These are phyloP conservation scores for Cicer bijugum DNA, from an alignment of 306 rosid species.

Conservation along the genomic window DNA sequence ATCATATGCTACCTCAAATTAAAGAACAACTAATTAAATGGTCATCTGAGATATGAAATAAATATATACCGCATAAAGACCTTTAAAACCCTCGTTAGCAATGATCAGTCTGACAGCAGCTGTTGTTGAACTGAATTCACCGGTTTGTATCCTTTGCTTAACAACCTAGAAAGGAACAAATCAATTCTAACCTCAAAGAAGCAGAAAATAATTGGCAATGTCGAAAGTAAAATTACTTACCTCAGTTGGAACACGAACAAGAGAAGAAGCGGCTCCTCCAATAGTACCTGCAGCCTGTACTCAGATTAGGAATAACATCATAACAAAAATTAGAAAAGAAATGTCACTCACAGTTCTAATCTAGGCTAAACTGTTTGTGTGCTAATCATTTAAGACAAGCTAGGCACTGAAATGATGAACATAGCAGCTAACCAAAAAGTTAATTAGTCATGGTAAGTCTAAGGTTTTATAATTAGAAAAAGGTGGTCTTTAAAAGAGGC, in stretches of 20 bases:
- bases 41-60: slow-evolving; percentile 30
- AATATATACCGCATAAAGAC: slow-evolving; percentile 70
- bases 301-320: slow-evolving; percentile 50
- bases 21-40: slow-evolving; percentile 6
- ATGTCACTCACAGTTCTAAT: slow-evolving; percentile 5
- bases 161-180: slow-evolving; percentile 56
- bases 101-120: slow-evolving; percentile 58
- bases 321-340: slow-evolving; percentile 8
- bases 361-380: slow-evolving; percentile 6
- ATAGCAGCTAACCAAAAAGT: slow-evolving; percentile 16
- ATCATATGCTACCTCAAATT: slow-evolving; percentile 15
- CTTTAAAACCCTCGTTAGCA: slow-evolving; percentile 62
- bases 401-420: slow-evolving; percentile 16
- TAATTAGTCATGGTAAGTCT: neutral
- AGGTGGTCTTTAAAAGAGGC: slow-evolving; percentile 8
- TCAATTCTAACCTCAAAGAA: slow-evolving; percentile 38
- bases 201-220: slow-evolving; percentile 4
- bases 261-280: slow-evolving; percentile 76
- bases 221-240: slow-evolving; percentile 47
- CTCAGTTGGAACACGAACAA: slow-evolving; percentile 88
- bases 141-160: slow-evolving; percentile 67
- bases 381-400: slow-evolving; percentile 29
- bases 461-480: neutral
- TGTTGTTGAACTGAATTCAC: slow-evolving; percentile 53
- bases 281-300: slow-evolving; percentile 80